These are phyloP conservation scores for Juglanconis sp. DNA, from an alignment of 2,329 filamentous ascomycete genomes.

Conservation along the genomic window DNA sequence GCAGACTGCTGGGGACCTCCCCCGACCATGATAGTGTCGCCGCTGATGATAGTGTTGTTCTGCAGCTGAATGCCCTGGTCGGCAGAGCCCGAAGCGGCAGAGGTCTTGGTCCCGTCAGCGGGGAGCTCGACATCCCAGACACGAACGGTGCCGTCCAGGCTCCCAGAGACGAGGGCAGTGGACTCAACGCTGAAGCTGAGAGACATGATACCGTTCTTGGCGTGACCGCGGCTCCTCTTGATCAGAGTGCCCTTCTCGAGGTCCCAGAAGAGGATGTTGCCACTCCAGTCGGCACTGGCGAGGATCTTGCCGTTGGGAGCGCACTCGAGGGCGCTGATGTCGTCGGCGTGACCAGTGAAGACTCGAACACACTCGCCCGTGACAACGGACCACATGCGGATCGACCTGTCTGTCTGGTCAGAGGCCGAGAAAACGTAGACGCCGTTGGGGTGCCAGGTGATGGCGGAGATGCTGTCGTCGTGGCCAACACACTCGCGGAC, in stretches of 20 bases:
- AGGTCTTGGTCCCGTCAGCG: slow-evolving; percentile 61
- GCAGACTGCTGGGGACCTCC: slow-evolving; percentile 21
- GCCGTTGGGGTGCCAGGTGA: slow-evolving; percentile 94
- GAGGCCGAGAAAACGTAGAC: slow-evolving; percentile 92
- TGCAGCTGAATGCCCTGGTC: slow-evolving; percentile 23
- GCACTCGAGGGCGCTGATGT: slow-evolving; percentile 80
- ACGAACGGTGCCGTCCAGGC: slow-evolving; percentile 87
- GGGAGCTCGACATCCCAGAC: slow-evolving; percentile 86
- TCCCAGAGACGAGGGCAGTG: slow-evolving; percentile 82
- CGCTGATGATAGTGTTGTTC: slow-evolving; percentile 31
- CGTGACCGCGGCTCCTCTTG: slow-evolving; percentile 92
- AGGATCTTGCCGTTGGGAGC: slow-evolving; percentile 84
- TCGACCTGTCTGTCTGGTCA: slow-evolving; percentile 79
- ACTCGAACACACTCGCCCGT: slow-evolving; percentile 85
- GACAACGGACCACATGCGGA: slow-evolving; percentile 95
- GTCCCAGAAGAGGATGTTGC: slow-evolving; percentile 93
- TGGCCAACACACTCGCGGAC: slow-evolving; percentile 88
- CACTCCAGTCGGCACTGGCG: slow-evolving; percentile 84
- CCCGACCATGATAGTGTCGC: slow-evolving; percentile 37
- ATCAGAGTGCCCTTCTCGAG: slow-evolving; percentile 79
- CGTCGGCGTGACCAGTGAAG: slow-evolving; percentile 87
- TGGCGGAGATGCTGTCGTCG: slow-evolving; percentile 84
- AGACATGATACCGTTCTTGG: slow-evolving; percentile 89
- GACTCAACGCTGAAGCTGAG: slow-evolving; percentile 93
- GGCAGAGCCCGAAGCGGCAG: slow-evolving; percentile 24